Evolutionary conservation across 176 grass and related monocot genomes (phyloP), one percentile per base, ranked within the genome.

Genomic region (Oryza officinalis): DNA sequence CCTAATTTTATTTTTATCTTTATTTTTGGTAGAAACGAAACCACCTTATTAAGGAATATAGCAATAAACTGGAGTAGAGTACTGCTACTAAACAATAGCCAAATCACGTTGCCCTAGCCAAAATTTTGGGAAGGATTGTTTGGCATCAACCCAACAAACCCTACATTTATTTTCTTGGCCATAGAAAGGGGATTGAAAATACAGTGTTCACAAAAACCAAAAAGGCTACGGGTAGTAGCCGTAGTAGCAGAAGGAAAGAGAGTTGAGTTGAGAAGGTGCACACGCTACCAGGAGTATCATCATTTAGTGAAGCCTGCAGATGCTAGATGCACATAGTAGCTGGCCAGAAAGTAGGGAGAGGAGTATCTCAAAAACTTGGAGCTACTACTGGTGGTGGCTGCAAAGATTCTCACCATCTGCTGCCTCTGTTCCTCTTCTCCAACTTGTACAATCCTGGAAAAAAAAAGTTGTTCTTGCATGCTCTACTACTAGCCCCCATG

Each of bases 331-430:
- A 17, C 46, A 33, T 71, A 76, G 80, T 71, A 76, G 80, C 54
- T 75, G 67, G 8, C 65, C 82, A 76, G 47, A 80, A 81, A 77
- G 84, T 85, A 80, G 85, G 57, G 14, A 50, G 43, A 43, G 49
- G 15, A 57, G 57, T 61, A 61, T 61, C 57, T 59, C 2, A n/a
- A 38, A 63, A 66, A 77, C 72, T 59, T 66, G 63, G 40, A 8
- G 12, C 18, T 57, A 22, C 13, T 10, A 41, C 38, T 40, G 8
- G 9, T 11, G 40, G 9, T 8, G n/a, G 52, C 73, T 71, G 65
- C 35, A 35, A 74, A 45, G 75, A 84, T 83, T 60, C 67, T 74
- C 41, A 15, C 27, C 5, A 73, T 83, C 26, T 37, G 79, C 35
- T 37, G 52, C 27, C 13, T 41, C 54, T 67, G 60, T 38, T 5